A percentile compares a stretch with the other conserved stretches of the same genome.
These are phyloP conservation scores for Cordyceps farinosa DNA, from an alignment of 2,329 filamentous ascomycete genomes.

Conservation along the genomic window DNA sequence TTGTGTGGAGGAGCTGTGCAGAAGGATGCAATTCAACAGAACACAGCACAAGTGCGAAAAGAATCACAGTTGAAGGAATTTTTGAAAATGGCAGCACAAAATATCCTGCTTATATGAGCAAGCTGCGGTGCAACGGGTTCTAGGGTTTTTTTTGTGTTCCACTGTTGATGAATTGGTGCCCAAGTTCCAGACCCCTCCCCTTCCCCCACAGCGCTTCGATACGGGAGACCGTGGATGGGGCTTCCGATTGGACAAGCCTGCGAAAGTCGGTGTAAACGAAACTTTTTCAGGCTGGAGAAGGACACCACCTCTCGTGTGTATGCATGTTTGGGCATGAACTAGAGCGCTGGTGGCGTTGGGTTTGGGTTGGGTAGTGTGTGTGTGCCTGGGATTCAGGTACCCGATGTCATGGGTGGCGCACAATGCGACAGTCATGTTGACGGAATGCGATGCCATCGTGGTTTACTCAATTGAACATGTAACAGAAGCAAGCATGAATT, in stretches of 20 bases:
- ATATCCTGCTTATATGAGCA: background rate
- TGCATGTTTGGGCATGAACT: background rate
- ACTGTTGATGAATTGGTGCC: conserved; percentile 11
- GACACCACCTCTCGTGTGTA: background rate
- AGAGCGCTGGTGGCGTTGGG: background rate
- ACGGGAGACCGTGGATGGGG: background rate
- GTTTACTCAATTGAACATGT: too few relatives aligned
- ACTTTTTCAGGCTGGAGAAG: background rate
- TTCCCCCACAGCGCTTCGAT: background rate
- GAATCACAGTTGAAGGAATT: too few relatives aligned
- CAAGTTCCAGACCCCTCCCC: background rate
- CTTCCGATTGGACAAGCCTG: background rate
- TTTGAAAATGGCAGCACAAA: background rate
- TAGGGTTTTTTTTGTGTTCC: background rate
- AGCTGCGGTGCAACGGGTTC: background rate
- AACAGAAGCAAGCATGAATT: background rate
- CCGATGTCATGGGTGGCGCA: background rate
- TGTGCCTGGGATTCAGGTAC: conserved; percentile 8
- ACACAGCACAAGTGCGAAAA: background rate
- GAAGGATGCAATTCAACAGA: background rate
- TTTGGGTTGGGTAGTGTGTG: background rate
- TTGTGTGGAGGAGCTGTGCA: background rate
- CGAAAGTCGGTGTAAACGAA: conserved; percentile 2
- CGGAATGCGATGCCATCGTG: too few relatives aligned
- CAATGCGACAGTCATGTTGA: too few relatives aligned